A percentile compares a stretch with the other conserved stretches of the same genome.
These are phyloP conservation scores for Mycena latifolia DNA, from an alignment of 768 basidiomycete genomes.

Conservation along the genomic window DNA sequence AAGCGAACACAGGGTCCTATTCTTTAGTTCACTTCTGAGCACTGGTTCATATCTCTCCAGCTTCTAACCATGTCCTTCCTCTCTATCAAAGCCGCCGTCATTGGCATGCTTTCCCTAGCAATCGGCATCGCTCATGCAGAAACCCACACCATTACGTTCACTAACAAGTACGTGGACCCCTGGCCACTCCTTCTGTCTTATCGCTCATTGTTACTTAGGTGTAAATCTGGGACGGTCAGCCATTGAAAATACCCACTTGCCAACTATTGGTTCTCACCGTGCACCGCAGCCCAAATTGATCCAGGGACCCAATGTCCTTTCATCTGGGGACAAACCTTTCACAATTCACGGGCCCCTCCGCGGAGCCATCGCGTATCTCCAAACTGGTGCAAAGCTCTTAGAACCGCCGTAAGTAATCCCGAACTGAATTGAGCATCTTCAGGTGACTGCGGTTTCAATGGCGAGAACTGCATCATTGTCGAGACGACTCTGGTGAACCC, in stretches of 20 bases:
- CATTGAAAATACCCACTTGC: neutral
- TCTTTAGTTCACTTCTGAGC: too few relatives aligned
- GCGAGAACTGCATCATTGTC: too few relatives aligned
- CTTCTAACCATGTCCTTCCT: neutral
- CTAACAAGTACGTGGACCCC: conserved; percentile 4
- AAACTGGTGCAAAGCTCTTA: conserved; percentile 1
- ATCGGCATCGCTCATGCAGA: too few relatives aligned
- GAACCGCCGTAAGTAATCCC: neutral
- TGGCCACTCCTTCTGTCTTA: neutral
- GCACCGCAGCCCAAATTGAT: neutral
- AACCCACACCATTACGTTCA: conserved; percentile 3
- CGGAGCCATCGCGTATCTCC: too few relatives aligned
- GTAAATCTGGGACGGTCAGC: too few relatives aligned
- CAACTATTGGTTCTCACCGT: too few relatives aligned
- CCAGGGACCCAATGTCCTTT: neutral
- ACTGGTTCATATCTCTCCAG: too few relatives aligned
- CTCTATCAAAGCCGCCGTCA: neutral
- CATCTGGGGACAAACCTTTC: neutral
- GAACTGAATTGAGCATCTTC: too few relatives aligned
- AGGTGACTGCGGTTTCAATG: too few relatives aligned
- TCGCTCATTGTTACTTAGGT: neutral
- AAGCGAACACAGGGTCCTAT: too few relatives aligned
- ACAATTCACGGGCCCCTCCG: neutral
- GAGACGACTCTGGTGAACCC: too few relatives aligned
- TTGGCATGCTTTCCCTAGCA: neutral